Evolutionary conservation across 768 basidiomycete genomes (phyloP).

Genomic region (Tulasnella calospora): DNA sequence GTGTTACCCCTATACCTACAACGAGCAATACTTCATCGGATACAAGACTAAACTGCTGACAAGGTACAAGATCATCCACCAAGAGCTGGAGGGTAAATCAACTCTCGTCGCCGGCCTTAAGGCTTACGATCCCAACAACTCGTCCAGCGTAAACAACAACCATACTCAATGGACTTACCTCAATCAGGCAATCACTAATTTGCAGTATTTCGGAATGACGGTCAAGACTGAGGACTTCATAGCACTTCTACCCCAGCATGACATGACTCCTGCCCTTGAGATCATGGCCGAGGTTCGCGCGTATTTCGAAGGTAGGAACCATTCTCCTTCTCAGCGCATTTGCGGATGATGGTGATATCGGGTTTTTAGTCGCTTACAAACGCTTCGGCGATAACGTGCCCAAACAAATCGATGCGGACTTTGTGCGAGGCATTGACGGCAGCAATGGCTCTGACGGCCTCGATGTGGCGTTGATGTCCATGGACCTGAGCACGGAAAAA

Average conservation of each 20-base stretch:
- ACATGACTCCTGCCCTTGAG: slow-evolving; percentile 12
- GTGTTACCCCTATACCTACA: not conserved
- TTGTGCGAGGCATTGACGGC: slow-evolving; percentile 50
- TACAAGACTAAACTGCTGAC: slow-evolving; percentile 5
- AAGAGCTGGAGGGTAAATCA: not conserved
- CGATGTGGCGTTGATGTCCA: slow-evolving; percentile 48
- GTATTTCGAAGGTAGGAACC: slow-evolving; percentile 23
- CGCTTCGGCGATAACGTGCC: slow-evolving; percentile 56
- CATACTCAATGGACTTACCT: not conserved
- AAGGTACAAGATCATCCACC: slow-evolving; percentile 2
- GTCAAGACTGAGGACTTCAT: slow-evolving; percentile 36
- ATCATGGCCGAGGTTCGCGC: slow-evolving; percentile 29
- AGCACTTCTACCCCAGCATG: slow-evolving; percentile 16
- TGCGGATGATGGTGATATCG: not conserved
- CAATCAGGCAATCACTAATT: not conserved
- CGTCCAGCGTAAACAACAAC: not conserved
- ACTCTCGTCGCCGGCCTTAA: not conserved
- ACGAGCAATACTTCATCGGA: slow-evolving; percentile 13
- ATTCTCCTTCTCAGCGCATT: not conserved
- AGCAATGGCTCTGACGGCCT: slow-evolving; percentile 35
- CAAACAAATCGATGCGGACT: slow-evolving; percentile 52
- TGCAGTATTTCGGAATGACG: slow-evolving; percentile 30
- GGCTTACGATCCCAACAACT: not conserved
- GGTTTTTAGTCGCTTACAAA: slow-evolving; percentile 51
- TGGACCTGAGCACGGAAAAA: slow-evolving; percentile 44